phyloP scores from a whole-genome alignment of 2,329 filamentous ascomycete genomes.

The Taxawa tesnikishii region DNA sequence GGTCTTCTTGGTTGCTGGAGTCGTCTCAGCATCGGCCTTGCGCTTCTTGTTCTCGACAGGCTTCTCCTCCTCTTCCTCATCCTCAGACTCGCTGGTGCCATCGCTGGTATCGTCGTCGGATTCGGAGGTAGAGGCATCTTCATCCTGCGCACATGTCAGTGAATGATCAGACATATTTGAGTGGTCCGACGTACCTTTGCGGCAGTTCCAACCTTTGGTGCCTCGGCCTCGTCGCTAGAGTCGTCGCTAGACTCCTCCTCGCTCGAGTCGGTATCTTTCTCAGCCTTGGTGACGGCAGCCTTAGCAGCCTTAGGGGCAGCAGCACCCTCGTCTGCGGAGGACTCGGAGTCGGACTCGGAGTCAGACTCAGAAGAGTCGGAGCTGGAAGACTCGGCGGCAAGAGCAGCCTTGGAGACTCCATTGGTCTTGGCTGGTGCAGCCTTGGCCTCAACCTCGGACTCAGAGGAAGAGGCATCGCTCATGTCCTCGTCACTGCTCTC shows the following conservation, averaged over 20 bases:
- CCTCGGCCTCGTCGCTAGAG: constrained; percentile 6
- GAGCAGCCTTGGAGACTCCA: constrained; percentile 11
- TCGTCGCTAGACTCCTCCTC: too few species aligned
- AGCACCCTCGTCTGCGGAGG: constrained; percentile 6
- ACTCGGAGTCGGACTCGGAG: constrained; percentile 9
- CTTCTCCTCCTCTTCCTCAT: constrained; percentile 29
- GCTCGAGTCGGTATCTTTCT: too few species aligned
- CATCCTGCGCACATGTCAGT: too few species aligned
- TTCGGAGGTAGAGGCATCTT: constrained; percentile 9
- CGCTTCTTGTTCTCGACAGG: constrained; percentile 50
- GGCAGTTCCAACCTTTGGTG: too few species aligned
- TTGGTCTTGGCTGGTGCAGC: not conserved
- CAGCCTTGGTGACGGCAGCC: constrained; percentile 24
- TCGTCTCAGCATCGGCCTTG: constrained; percentile 45
- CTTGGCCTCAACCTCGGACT: constrained; percentile 18
- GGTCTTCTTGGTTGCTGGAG: constrained; percentile 51
- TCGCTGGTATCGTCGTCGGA: constrained; percentile 9
- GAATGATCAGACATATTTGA: too few species aligned
- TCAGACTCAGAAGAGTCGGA: constrained; percentile 12
- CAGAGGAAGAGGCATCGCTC: constrained; percentile 15
- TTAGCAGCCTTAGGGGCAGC: constrained; percentile 23
- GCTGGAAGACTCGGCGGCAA: constrained; percentile 9
- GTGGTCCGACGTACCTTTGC: too few species aligned
- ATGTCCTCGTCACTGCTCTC: constrained; percentile 22
- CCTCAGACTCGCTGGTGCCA: constrained; percentile 12